Base-by-base conservation (phyloP, 768 basidiomycete species). In the Phlebiopsis flavidoalba region DNA sequence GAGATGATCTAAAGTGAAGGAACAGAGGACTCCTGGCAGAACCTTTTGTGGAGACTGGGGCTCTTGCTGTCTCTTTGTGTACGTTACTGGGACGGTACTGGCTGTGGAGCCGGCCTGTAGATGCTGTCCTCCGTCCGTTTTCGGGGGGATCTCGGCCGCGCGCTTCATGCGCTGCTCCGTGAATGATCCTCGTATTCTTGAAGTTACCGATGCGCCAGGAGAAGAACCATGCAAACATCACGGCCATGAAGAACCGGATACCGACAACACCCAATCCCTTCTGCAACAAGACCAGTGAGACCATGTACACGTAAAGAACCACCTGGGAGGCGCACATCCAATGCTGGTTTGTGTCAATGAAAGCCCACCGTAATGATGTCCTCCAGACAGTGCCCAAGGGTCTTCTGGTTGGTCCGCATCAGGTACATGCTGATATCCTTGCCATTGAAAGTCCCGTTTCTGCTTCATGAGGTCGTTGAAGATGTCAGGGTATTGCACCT, bases 141-240 rank as follows among this genome's bases (percentile, higher is more conserved):
- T 99, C 97, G 67, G n/a, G n/a, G n/a, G n/a, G n/a, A 99, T 97
- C 72, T 94, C 92, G 22, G 84, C 83, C 1, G 89, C 86, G 22
- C 96, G 87, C 62, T 86, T 85, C 87, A 93, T 93, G 14, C 95
- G 84, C 71, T 98, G 85, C 70, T 92, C n/a, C 88, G 71, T 95
- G n/a, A n/a, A 93, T 15, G 93, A n/a, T n/a, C 93, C 76, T 99
- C 97, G 43, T n/a, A n/a, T 84, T 82, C 63, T 90, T 89, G 81
- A 96, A 98, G 64, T 91, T 89, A 52, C 97, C 97, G 46, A 99
- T 80, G 68, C 86, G 86, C 88, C 91, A 94, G n/a, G 91, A 93
- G 73, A 92, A 89, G 83, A 98, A 98, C 97, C 97, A 99, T 24
- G 91, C 83, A 75, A 98, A 99, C 72, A 96, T 80, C 70, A 97